phyloP scores from a whole-genome alignment of 1,284 basidiomycete genomes.

The Fomitopsis betulina region DNA sequence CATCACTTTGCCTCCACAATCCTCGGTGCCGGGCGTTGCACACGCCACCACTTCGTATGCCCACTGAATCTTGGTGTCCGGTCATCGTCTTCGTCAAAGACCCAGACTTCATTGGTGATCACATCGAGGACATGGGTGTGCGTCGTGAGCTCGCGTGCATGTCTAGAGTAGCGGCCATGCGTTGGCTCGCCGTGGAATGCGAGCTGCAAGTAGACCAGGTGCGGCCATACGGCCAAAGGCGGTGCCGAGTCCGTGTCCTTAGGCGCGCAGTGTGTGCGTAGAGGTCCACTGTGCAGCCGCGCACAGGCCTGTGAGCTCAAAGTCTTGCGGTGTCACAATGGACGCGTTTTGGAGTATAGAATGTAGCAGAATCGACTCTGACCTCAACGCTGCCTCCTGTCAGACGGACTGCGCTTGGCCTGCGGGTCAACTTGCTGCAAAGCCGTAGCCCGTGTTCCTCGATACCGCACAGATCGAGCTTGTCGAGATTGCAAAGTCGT shows the following conservation, averaged over 20 bases:
- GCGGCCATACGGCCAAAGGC: not conserved
- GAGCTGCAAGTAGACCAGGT: not conserved
- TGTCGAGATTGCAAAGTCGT: not conserved
- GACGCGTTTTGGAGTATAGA: not conserved
- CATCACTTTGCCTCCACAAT: not conserved
- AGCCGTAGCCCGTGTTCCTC: constrained; percentile 19
- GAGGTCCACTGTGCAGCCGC: not conserved
- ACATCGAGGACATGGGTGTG: not conserved
- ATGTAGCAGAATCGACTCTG: not conserved
- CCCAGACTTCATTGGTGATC: not conserved
- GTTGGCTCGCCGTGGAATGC: not conserved
- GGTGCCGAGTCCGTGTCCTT: not conserved
- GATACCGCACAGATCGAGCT: not conserved
- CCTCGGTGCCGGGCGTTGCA: not conserved
- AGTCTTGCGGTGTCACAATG: not conserved
- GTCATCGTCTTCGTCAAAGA: not conserved
- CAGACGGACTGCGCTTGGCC: not conserved
- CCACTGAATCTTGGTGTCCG: not conserved
- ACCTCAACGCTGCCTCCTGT: not conserved
- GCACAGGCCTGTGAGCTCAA: not conserved
- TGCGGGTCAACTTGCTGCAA: constrained; percentile 13
- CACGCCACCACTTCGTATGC: not conserved
- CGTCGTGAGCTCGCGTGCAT: too few relatives aligned
- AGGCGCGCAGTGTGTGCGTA: not conserved
- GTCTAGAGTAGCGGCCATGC: too few relatives aligned